phyloP scores from a whole-genome alignment of 441 rosid species.

The Macaranga tanarius region DNA sequence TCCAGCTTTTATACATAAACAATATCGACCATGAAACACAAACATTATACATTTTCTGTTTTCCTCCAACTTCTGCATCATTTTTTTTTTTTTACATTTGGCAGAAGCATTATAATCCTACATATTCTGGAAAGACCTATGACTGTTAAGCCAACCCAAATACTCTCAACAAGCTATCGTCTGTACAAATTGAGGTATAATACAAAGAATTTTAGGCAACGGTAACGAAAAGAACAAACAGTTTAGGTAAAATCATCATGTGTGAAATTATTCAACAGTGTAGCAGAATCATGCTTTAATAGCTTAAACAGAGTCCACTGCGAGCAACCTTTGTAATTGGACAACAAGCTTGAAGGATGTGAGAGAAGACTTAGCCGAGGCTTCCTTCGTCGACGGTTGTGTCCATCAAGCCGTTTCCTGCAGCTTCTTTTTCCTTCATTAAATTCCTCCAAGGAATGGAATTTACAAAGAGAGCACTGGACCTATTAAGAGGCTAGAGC shows the following conservation, averaged over 20 bases:
- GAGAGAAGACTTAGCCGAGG: constrained; percentile 51
- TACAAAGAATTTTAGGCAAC: background rate
- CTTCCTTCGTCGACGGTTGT: constrained; percentile 71
- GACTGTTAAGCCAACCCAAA: background rate
- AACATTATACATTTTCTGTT: background rate
- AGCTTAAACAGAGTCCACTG: constrained; percentile 17
- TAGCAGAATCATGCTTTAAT: constrained; percentile 1
- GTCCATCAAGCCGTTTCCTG: constrained; percentile 80
- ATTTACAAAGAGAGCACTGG: no score
- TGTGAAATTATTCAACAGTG: background rate
- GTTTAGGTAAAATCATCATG: background rate
- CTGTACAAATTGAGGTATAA: background rate
- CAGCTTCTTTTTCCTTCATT: constrained; percentile 80
- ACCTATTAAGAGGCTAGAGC: no score
- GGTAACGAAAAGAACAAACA: no score
- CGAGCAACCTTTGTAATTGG: constrained; percentile 55
- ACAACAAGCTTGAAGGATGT: constrained; percentile 43
- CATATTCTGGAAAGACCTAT: background rate
- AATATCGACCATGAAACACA: background rate
- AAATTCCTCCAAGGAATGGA: constrained; percentile 73
- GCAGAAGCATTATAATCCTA: background rate
- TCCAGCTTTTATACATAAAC: background rate
- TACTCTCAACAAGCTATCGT: background rate
- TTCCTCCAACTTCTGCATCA: background rate
- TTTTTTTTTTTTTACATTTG: background rate